phyloP scores from a whole-genome alignment of 495 filamentous ascomycete species.

The Bacidia rubella region DNA sequence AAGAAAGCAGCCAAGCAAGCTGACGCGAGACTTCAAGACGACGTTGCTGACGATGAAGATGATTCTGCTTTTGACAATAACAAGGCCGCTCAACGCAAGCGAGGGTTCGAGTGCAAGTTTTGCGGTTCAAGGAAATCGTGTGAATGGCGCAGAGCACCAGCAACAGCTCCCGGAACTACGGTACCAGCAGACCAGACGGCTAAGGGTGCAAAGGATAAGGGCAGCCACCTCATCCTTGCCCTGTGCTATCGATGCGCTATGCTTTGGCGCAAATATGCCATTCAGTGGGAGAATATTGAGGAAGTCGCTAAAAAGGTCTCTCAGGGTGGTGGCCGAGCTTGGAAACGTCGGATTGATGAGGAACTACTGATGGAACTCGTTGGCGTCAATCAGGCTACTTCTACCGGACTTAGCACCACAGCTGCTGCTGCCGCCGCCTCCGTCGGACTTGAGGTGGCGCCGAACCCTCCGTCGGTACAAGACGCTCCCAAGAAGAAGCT shows the following conservation, averaged over 20 bases:
- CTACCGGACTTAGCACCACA: slow-evolving; percentile 31
- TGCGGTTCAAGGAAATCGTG: slow-evolving; percentile 64
- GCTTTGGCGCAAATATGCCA: slow-evolving; percentile 86
- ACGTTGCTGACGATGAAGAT: slow-evolving; percentile 84
- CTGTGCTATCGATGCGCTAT: slow-evolving; percentile 82
- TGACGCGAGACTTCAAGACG: slow-evolving; percentile 63
- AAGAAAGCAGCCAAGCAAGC: slow-evolving; percentile 64
- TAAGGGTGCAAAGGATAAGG: slow-evolving; percentile 57
- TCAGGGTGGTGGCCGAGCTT: slow-evolving; percentile 66
- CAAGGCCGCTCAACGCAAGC: slow-evolving; percentile 67
- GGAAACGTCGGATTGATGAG: slow-evolving; percentile 81
- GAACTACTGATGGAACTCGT: slow-evolving; percentile 74
- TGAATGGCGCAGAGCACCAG: slow-evolving; percentile 86
- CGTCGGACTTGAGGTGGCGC: slow-evolving; percentile 30
- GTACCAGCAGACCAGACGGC: slow-evolving; percentile 52
- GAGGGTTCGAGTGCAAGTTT: slow-evolving; percentile 88
- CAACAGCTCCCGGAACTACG: slow-evolving; percentile 53
- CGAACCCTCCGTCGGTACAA: slow-evolving; percentile 29
- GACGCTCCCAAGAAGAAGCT: slow-evolving; percentile 48
- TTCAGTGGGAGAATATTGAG: slow-evolving; percentile 92
- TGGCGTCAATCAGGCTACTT: slow-evolving; percentile 37
- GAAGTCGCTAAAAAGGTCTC: slow-evolving; percentile 84
- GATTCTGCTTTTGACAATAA: slow-evolving; percentile 92
- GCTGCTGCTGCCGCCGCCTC: slow-evolving; percentile 34
- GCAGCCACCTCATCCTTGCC: slow-evolving; percentile 60